phyloP scores from a whole-genome alignment of 768 basidiomycete genomes.

The Mycena kentingensis region DNA sequence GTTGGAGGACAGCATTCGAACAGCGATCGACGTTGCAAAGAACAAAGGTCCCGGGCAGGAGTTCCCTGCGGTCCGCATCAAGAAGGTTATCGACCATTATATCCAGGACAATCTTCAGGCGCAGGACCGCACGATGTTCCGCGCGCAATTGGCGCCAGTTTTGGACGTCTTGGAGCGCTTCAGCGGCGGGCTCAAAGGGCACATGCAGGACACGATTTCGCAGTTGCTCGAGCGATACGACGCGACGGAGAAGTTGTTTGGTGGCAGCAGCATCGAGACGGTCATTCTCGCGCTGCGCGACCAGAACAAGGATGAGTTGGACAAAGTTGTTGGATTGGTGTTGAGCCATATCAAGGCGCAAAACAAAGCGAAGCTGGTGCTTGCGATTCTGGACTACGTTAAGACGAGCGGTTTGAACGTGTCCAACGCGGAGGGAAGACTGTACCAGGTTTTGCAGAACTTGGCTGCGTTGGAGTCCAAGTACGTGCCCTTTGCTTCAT shows the following conservation, averaged over 20 bases:
- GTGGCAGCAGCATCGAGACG: constrained; percentile 91
- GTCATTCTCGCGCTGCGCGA: constrained; percentile 89
- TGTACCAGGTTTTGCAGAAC: constrained; percentile 77
- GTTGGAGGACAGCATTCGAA: constrained; percentile 83
- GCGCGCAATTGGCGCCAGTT: constrained; percentile 67
- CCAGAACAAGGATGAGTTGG: constrained; percentile 88
- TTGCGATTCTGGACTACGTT: constrained; percentile 86
- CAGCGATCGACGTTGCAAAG: constrained; percentile 75
- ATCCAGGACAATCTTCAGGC: constrained; percentile 77
- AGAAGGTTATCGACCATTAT: constrained; percentile 85
- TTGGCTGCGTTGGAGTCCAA: constrained; percentile 89
- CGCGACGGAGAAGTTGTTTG: constrained; percentile 88
- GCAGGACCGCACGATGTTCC: constrained; percentile 81
- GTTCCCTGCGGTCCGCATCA: constrained; percentile 87
- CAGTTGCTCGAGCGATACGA: constrained; percentile 77
- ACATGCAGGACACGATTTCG: constrained; percentile 81
- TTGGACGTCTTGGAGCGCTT: constrained; percentile 80
- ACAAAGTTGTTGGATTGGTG: constrained; percentile 82
- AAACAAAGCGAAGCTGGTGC: constrained; percentile 86
- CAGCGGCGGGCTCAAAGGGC: constrained; percentile 78
- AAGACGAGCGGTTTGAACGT: constrained; percentile 78
- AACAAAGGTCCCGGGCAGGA: constrained; percentile 74
- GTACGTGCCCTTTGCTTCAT: constrained; percentile 42
- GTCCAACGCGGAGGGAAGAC: constrained; percentile 68
- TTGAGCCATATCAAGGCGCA: constrained; percentile 96